phyloP scores from a whole-genome alignment of 805 yeast genomes.

The Candida qinlingensis region DNA sequence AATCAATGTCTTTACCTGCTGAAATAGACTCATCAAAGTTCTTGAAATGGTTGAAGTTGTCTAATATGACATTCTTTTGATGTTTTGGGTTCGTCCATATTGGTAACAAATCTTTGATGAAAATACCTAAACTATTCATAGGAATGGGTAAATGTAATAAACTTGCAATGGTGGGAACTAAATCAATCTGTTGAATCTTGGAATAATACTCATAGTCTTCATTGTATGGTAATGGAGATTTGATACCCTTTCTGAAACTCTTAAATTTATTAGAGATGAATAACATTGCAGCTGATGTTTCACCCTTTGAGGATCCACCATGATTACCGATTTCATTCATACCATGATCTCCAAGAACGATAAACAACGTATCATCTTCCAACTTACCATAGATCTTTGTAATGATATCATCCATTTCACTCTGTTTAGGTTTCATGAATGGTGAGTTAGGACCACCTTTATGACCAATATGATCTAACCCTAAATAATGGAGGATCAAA shows the following conservation, averaged over 20 bases:
- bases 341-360: constrained; percentile 91
- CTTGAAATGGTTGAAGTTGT: constrained; percentile 55
- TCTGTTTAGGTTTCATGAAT: constrained; percentile 77
- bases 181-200: constrained; percentile 67
- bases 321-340: constrained; percentile 95
- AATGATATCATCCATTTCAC: constrained; percentile 77
- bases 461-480: constrained; percentile 96
- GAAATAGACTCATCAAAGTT: constrained; percentile 31
- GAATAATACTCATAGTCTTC: constrained; percentile 48
- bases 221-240: constrained; percentile 24
- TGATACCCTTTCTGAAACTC: constrained; percentile 9
- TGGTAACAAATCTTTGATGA: constrained; percentile 52
- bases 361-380: constrained; percentile 52
- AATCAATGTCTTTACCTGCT: constrained; percentile 8
- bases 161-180: constrained; percentile 79
- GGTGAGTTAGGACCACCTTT: constrained; percentile 86
- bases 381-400: constrained; percentile 42
- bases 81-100: constrained; percentile 39
- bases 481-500: constrained; percentile 82
- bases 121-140: constrained; percentile 75
- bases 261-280: constrained; percentile 61
- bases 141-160: constrained; percentile 85
- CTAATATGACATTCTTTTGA: constrained; percentile 34
- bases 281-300: constrained; percentile 79
- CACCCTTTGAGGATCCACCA: constrained; percentile 93